Percentiles rank a stretch among this genome's conserved stretches.
Evolutionary conservation across 257 asterid species (phyloP).

Genomic region (Anisodus tanguticus): DNA sequence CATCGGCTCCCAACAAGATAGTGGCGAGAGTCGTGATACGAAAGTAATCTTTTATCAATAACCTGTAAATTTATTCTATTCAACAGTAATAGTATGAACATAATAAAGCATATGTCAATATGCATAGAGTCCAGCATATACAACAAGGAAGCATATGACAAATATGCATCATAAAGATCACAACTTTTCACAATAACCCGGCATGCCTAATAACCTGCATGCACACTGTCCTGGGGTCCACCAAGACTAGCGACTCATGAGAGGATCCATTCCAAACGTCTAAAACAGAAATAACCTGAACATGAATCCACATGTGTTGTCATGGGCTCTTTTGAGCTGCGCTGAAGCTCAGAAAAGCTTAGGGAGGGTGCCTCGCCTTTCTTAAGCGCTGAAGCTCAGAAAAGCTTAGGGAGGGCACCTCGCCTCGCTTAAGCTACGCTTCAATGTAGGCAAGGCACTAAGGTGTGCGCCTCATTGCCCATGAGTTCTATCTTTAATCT

Average conservation of each 20-base stretch:
- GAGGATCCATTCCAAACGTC: background rate
- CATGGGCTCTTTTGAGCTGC: background rate
- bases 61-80: background rate
- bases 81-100: background rate
- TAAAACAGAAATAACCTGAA: background rate
- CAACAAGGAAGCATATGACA: background rate
- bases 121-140: background rate
- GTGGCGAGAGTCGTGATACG: background rate
- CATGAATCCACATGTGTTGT: background rate
- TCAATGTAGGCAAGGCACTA: background rate
- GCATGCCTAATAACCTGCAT: background rate
- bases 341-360: background rate
- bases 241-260: background rate
- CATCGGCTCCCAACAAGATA: background rate
- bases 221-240: background rate
- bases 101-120: background rate
- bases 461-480: background rate
- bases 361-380: background rate
- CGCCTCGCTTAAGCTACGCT: background rate
- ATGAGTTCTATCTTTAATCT: background rate
- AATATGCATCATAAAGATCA: background rate
- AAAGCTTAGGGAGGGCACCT: too few species aligned
- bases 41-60: background rate
- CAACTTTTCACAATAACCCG: background rate
- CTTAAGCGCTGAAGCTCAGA: too few species aligned